These are phyloP conservation scores for Geotrichum candidum DNA, from an alignment of 1,139 yeast species.

Conservation along the genomic window DNA sequence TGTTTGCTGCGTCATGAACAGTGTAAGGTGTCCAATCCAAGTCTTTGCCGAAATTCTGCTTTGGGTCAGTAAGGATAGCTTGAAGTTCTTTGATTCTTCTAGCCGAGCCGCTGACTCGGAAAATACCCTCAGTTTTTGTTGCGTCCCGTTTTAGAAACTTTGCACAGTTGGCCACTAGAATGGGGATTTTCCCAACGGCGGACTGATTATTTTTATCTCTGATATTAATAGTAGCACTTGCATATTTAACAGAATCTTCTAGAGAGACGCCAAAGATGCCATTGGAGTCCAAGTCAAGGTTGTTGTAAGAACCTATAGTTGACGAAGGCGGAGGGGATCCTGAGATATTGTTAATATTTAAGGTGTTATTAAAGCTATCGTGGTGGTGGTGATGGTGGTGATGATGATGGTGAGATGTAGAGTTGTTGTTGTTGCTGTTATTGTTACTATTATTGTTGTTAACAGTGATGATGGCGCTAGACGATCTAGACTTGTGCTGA, in stretches of 20 bases:
- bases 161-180: conserved; percentile 95
- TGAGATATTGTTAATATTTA: conserved; percentile 8
- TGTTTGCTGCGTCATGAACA: conserved; percentile 96
- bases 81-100: conserved; percentile 84
- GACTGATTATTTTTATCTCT: conserved; percentile 46
- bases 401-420: conserved; percentile 1
- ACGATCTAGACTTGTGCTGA: conserved; percentile 31
- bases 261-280: conserved; percentile 85
- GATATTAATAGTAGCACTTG: conserved; percentile 68
- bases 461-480: conserved; percentile 23
- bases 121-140: conserved; percentile 74
- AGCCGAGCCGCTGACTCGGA: conserved; percentile 88
- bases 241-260: conserved; percentile 61
- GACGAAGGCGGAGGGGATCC: conserved; percentile 6
- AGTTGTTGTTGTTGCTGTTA: not conserved
- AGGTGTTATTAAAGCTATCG: conserved; percentile 1
- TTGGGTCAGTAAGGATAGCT: conserved; percentile 75
- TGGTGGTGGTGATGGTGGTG: conserved; percentile 1
- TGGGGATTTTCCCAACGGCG: conserved; percentile 70
- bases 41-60: conserved; percentile 73
- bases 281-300: conserved; percentile 30
- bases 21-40: conserved; percentile 88
- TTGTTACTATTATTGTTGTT: not conserved
- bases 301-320: conserved; percentile 23
- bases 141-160: conserved; percentile 68